These are phyloP conservation scores for Saccharomycopsis fodiens DNA, from an alignment of 805 yeast genomes.

Conservation along the genomic window DNA sequence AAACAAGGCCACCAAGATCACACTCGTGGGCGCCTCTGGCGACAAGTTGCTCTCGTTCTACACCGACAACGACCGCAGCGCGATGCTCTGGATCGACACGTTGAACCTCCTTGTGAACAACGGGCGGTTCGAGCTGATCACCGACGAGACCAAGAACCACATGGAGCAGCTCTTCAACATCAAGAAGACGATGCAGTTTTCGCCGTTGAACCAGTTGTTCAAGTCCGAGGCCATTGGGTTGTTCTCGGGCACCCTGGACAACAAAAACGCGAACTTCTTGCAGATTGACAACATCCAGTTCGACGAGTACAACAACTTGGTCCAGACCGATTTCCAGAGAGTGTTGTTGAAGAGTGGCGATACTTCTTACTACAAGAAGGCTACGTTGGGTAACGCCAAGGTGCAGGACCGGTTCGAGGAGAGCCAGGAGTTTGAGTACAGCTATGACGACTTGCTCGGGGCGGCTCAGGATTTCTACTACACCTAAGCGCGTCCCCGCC, in stretches of 20 bases:
- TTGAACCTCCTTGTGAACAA: conserved; percentile 5
- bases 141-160: conserved; percentile 10
- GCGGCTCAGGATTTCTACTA: conserved; percentile 1
- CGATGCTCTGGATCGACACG: conserved; percentile 14
- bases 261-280: conserved; percentile 11
- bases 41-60: conserved; percentile 9
- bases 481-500: not conserved
- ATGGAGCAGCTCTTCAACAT: conserved; percentile 15
- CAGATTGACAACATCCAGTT: conserved; percentile 11
- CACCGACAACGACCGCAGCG: conserved; percentile 4
- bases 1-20: conserved; percentile 11
- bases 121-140: conserved; percentile 3
- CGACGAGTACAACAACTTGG: not conserved
- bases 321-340: conserved; percentile 5
- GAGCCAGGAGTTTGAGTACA: conserved; percentile 9
- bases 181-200: conserved; percentile 13
- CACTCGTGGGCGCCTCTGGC: not conserved
- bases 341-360: not conserved
- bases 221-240: conserved; percentile 2
- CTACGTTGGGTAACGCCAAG: too few species aligned
- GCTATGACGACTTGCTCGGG: conserved; percentile 15
- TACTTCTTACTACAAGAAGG: not conserved
- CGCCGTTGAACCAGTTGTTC: conserved; percentile 5
- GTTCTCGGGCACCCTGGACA: not conserved
- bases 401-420: not conserved